Evolutionary conservation across 257 asterid species (phyloP).

Genomic region (Solanum rostratum): DNA sequence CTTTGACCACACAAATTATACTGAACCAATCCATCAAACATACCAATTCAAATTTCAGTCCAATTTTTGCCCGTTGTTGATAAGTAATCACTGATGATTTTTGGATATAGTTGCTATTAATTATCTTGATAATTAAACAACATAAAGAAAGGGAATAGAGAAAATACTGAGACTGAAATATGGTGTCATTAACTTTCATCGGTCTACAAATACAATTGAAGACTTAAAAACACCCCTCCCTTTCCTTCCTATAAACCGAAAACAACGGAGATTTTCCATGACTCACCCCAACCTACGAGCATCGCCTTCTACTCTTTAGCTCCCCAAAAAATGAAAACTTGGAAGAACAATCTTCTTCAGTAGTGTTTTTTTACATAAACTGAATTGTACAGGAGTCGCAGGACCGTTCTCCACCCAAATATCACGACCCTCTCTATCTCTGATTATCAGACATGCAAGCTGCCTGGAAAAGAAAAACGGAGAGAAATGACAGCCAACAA

Average conservation of each 20-base stretch:
- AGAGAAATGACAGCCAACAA: slow-evolving; percentile 10
- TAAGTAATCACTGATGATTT: background rate
- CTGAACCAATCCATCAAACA: background rate
- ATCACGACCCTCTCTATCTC: background rate
- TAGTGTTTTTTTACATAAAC: background rate
- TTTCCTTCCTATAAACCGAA: background rate
- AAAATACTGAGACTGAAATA: background rate
- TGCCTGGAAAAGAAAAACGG: slow-evolving; percentile 1
- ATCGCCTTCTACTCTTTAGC: background rate
- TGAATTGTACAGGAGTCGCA: background rate
- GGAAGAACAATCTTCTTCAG: background rate
- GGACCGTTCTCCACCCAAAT: background rate
- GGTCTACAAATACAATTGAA: background rate
- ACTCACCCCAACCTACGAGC: background rate
- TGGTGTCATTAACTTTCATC: background rate
- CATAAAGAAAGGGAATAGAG: background rate
- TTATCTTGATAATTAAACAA: no score
- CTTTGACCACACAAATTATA: background rate
- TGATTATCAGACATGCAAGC: background rate
- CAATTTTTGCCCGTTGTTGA: background rate
- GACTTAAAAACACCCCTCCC: background rate
- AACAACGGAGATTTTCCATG: background rate
- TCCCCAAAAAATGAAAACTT: background rate
- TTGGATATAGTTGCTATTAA: no score
- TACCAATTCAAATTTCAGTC: background rate